Conservation (phyloP, 2,329 filamentous ascomycete species). For the Coniochaeta sp. region DNA sequence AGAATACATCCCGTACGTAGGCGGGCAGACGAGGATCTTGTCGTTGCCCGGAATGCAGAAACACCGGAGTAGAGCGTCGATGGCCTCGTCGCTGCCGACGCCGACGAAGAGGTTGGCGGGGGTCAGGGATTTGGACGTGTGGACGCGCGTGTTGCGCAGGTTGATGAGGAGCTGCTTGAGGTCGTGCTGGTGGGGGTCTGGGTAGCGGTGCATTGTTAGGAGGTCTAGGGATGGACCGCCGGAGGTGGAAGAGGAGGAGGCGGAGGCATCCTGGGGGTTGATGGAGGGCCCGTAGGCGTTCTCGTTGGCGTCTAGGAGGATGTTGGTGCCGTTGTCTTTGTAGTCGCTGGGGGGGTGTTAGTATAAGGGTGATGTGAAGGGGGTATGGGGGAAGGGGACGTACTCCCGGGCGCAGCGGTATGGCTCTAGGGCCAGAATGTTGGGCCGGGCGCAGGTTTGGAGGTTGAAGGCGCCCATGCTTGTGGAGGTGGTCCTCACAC, state of each 20-base stretch:
- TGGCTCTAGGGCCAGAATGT: slow-evolving; percentile 69
- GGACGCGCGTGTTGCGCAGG: slow-evolving; percentile 76
- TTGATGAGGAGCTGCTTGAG: slow-evolving; percentile 83
- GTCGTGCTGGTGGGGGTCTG: slow-evolving; percentile 85
- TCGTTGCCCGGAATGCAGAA: slow-evolving; percentile 86
- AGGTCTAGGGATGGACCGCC: slow-evolving; percentile 61
- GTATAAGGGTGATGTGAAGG: not conserved
- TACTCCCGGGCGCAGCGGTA: slow-evolving; percentile 80
- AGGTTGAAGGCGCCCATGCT: slow-evolving; percentile 62
- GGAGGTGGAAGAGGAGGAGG: slow-evolving; percentile 13
- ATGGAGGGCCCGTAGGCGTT: slow-evolving; percentile 89
- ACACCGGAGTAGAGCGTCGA: slow-evolving; percentile 86
- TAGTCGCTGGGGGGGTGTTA: slow-evolving; percentile 66
- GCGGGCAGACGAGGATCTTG: slow-evolving; percentile 89
- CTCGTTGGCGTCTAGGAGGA: slow-evolving; percentile 96
- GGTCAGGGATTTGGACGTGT: slow-evolving; percentile 65
- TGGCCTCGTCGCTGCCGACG: slow-evolving; percentile 93
- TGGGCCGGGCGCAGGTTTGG: slow-evolving; percentile 65
- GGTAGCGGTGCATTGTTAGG: slow-evolving; percentile 83
- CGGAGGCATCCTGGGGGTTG: too few relatives aligned
- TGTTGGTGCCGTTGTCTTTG: slow-evolving; percentile 94
- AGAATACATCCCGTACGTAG: slow-evolving; percentile 97
- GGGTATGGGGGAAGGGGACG: slow-evolving; percentile 23
- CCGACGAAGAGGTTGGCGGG: slow-evolving; percentile 89
- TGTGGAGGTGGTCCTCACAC: not conserved